phyloP scores from a whole-genome alignment of 192 early-diverging fungal genomes.

The Podila verticillata region DNA sequence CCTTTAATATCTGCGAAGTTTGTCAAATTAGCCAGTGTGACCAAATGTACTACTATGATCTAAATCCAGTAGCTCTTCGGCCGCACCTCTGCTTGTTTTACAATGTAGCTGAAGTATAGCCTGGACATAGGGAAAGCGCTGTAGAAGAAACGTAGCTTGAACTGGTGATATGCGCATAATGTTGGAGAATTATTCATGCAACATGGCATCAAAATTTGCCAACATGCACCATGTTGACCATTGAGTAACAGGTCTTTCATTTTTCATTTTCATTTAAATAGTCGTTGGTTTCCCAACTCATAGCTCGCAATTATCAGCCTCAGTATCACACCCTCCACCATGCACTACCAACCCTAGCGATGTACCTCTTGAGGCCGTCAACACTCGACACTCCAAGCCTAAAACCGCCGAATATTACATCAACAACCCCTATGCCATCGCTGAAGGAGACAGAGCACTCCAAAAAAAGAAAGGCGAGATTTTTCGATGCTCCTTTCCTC shows the following conservation, averaged over 20 bases:
- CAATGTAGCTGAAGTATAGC: too few relatives aligned
- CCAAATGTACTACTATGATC: too few relatives aligned
- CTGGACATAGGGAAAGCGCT: too few relatives aligned
- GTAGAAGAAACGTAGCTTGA: conserved; percentile 1
- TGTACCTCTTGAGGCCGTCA: not conserved
- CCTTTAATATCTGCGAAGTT: too few relatives aligned
- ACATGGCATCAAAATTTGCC: not conserved
- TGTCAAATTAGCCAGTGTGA: too few relatives aligned
- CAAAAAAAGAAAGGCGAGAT: conserved; percentile 13
- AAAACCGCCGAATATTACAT: conserved; percentile 6
- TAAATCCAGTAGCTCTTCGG: too few relatives aligned
- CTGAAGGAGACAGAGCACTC: not conserved
- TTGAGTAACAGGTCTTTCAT: conserved; percentile 6
- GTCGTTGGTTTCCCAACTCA: conserved; percentile 1
- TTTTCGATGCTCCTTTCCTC: conserved; percentile 5
- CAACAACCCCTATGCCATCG: conserved; percentile 8
- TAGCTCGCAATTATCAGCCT: not conserved
- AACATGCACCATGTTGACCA: not conserved
- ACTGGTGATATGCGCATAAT: conserved; percentile 3
- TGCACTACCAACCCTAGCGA: not conserved
- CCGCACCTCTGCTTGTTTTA: too few relatives aligned
- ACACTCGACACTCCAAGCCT: not conserved
- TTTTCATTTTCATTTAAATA: conserved; percentile 8
- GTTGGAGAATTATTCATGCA: conserved; percentile 9
- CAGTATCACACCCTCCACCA: conserved; percentile 6